Evolutionary conservation across 768 basidiomycete genomes (phyloP).

Genomic region (Russula sp.): DNA sequence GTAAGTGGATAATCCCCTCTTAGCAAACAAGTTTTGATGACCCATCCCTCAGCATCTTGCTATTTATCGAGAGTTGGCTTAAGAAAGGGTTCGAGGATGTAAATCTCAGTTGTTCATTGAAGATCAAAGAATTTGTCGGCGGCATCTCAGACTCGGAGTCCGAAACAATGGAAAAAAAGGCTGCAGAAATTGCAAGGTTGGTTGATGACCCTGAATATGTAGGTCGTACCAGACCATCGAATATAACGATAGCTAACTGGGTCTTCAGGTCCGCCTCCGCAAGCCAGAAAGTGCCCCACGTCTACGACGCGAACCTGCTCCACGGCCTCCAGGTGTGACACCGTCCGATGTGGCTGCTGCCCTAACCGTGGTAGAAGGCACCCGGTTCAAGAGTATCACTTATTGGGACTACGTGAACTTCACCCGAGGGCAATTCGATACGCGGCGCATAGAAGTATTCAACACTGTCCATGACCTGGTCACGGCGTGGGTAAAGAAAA

Average conservation of each 20-base stretch:
- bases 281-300: not conserved
- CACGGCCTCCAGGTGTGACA: not conserved
- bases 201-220: constrained; percentile 5
- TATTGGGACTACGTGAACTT: constrained; percentile 20
- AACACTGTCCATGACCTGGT: constrained; percentile 11
- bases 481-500: constrained; percentile 2
- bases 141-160: constrained; percentile 2
- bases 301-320: not conserved
- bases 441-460: constrained; percentile 6
- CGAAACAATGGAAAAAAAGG: constrained; percentile 8
- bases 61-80: constrained; percentile 16
- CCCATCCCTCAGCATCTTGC: constrained; percentile 6
- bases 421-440: not conserved
- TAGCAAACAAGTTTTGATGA: not conserved
- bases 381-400: constrained; percentile 13
- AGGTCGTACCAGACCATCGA: not conserved
- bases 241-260: not conserved
- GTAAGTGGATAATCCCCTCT: not conserved
- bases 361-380: constrained; percentile 11
- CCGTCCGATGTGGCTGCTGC: constrained; percentile 7
- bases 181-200: not conserved
- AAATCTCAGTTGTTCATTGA: constrained; percentile 1
- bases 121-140: constrained; percentile 3
- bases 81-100: constrained; percentile 14
- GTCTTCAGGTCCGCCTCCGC: constrained; percentile 9